A percentile compares a stretch with the other conserved stretches of the same genome.
Evolutionary conservation across 805 yeast species (phyloP).

Genomic region (Pichia membranifaciens): DNA sequence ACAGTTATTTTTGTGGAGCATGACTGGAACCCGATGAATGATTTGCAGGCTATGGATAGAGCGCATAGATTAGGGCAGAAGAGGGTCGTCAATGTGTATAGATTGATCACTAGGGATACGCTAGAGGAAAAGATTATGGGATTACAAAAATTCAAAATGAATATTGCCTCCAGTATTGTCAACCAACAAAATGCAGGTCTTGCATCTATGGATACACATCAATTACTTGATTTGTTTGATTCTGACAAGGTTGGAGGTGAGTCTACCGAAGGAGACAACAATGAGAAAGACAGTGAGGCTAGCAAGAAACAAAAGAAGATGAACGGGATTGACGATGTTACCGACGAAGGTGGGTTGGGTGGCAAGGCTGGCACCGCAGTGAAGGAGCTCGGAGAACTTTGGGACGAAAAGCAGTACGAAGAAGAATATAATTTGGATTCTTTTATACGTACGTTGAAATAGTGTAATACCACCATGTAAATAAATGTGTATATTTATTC

Average conservation of each 20-base stretch:
- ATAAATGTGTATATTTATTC: too few relatives aligned
- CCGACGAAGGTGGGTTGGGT: slow-evolving; percentile 70
- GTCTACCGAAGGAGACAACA: slow-evolving; percentile 24
- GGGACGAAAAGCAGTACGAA: slow-evolving; percentile 96
- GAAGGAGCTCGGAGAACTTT: slow-evolving; percentile 83
- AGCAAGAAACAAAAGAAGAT: slow-evolving; percentile 19
- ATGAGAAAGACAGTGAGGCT: slow-evolving; percentile 29
- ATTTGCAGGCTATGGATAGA: slow-evolving; percentile 98
- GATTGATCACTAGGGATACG: slow-evolving; percentile 88
- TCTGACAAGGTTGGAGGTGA: slow-evolving; percentile 48
- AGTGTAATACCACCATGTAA: background rate
- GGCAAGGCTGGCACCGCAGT: slow-evolving; percentile 83
- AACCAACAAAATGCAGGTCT: slow-evolving; percentile 97
- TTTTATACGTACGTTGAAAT: slow-evolving; percentile 67
- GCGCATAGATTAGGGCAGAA: slow-evolving; percentile 98
- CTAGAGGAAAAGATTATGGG: slow-evolving; percentile 98
- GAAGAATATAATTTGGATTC: slow-evolving; percentile 94
- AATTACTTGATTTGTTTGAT: slow-evolving; percentile 81
- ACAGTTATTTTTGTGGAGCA: slow-evolving; percentile 99
- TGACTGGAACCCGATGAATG: slow-evolving; percentile 99
- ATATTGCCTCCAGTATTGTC: slow-evolving; percentile 92
- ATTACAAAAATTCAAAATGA: slow-evolving; percentile 92
- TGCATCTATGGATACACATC: slow-evolving; percentile 94
- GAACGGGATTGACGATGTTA: slow-evolving; percentile 24
- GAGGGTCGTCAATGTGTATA: slow-evolving; percentile 93